Evolutionary conservation across 2,329 filamentous ascomycete genomes (phyloP).

Genomic region (Fusarium caatingaense): DNA sequence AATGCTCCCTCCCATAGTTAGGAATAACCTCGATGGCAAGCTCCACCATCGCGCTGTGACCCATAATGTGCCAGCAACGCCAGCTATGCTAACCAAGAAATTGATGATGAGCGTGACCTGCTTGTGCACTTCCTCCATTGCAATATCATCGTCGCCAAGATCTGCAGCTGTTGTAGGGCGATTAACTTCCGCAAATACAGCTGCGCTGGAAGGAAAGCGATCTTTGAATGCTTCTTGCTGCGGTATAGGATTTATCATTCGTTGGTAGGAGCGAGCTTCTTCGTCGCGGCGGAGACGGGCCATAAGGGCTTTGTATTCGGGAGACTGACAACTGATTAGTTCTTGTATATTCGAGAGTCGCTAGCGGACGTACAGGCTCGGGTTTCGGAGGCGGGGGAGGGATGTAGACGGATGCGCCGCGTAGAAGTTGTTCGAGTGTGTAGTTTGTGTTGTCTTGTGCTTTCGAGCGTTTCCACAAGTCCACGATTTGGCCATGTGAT

Average conservation of each 20-base stretch:
- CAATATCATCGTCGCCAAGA: slow-evolving; percentile 71
- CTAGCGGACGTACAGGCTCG: slow-evolving; percentile 72
- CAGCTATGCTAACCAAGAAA: slow-evolving; percentile 86
- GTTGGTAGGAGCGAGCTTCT: slow-evolving; percentile 83
- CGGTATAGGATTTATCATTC: slow-evolving; percentile 75
- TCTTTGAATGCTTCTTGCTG: slow-evolving; percentile 69
- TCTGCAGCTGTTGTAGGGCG: slow-evolving; percentile 59
- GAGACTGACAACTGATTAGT: slow-evolving; percentile 62
- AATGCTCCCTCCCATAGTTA: slow-evolving; percentile 76
- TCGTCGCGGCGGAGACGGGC: slow-evolving; percentile 83
- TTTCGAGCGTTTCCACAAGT: slow-evolving; percentile 67
- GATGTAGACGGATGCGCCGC: slow-evolving; percentile 76
- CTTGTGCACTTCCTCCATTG: slow-evolving; percentile 79
- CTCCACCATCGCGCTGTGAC: slow-evolving; percentile 82
- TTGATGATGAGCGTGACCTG: slow-evolving; percentile 89
- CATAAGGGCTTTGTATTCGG: slow-evolving; percentile 91
- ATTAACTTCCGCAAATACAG: slow-evolving; percentile 67
- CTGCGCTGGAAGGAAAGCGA: slow-evolving; percentile 66
- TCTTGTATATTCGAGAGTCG: not conserved
- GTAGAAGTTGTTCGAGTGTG: slow-evolving; percentile 77
- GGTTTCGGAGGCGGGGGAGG: slow-evolving; percentile 84
- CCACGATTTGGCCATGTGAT: slow-evolving; percentile 75
- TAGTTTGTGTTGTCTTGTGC: slow-evolving; percentile 48
- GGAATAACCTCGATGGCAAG: slow-evolving; percentile 73
- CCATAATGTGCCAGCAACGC: slow-evolving; percentile 82